A percentile compares a stretch with the other conserved stretches of the same genome.
phyloP scores from a whole-genome alignment of 2,329 filamentous ascomycete species.

The Colletotrichum somersetense region DNA sequence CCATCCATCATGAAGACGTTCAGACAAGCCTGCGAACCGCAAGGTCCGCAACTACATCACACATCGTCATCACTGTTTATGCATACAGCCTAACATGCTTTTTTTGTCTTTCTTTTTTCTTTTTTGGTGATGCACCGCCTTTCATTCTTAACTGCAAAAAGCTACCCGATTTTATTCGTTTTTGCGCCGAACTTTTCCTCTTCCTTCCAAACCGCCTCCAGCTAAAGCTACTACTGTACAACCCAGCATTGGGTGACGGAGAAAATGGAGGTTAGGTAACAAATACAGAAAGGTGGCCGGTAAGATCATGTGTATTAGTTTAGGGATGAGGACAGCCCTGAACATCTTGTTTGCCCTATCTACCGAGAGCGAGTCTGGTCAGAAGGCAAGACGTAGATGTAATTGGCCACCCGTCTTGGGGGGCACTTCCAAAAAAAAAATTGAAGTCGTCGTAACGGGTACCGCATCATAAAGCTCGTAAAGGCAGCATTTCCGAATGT shows the following conservation, averaged over 20 bases:
- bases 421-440: conserved; percentile 40
- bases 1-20: conserved; percentile 26
- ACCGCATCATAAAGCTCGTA: conserved; percentile 42
- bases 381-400: conserved; percentile 41
- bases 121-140: conserved; percentile 39
- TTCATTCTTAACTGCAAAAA: conserved; percentile 43
- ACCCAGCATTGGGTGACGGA: conserved; percentile 52
- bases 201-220: conserved; percentile 47
- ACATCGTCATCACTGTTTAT: conserved; percentile 21
- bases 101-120: conserved; percentile 47
- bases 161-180: conserved; percentile 50
- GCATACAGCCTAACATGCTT: conserved; percentile 43
- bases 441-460: conserved; percentile 43
- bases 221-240: conserved; percentile 55
- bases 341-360: conserved; percentile 37
- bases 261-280: conserved; percentile 49
- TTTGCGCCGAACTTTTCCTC: conserved; percentile 52
- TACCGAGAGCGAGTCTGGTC: conserved; percentile 40
- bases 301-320: conserved; percentile 45
- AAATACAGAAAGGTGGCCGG: conserved; percentile 50
- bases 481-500: conserved; percentile 23
- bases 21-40: conserved; percentile 22
- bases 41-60: conserved; percentile 4
- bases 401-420: conserved; percentile 34
- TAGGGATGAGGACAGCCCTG: conserved; percentile 41